Percentiles rank a stretch among this genome's conserved stretches.
Conservation (phyloP, 352 stramenopile genomes). For the Pythium dissimile region DNA sequence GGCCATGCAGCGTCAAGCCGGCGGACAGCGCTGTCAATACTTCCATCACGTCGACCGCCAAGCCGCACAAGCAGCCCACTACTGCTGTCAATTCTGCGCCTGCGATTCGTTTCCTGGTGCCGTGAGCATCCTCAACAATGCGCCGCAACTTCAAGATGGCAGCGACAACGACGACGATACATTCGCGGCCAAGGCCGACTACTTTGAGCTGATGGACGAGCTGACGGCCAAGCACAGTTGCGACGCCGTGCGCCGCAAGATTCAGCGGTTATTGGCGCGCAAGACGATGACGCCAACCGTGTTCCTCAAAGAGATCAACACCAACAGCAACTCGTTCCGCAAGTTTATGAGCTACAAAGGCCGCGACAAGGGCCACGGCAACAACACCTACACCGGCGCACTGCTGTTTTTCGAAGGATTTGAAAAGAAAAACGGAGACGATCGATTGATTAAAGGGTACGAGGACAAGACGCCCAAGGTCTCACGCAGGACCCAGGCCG, state of each 20-base stretch:
- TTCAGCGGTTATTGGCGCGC: constrained; percentile 41
- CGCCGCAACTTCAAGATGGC: neutral
- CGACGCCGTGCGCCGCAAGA: constrained; percentile 43
- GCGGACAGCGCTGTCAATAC: too few species aligned
- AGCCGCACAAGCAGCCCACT: too few species aligned
- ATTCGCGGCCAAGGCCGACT: neutral
- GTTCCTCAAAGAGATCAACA: constrained; percentile 33
- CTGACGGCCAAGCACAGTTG: constrained; percentile 31
- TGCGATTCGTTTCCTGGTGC: constrained; percentile 13
- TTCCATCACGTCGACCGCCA: too few species aligned
- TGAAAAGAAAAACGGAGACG: constrained; percentile 21
- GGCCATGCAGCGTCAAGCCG: neutral
- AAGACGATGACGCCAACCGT: constrained; percentile 54
- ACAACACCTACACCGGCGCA: constrained; percentile 36
- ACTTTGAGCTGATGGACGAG: constrained; percentile 10
- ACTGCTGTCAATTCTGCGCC: too few species aligned
- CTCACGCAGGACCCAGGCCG: constrained; percentile 18
- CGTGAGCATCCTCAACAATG: constrained; percentile 11
- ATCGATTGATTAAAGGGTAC: constrained; percentile 2
- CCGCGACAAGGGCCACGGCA: constrained; percentile 29
- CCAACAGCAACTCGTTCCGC: constrained; percentile 50
- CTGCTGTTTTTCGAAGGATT: constrained; percentile 42
- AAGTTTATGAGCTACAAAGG: constrained; percentile 54
- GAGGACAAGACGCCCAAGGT: constrained; percentile 17
- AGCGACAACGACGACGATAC: constrained; percentile 4